phyloP scores from a whole-genome alignment of 2,329 filamentous ascomycete species.

The Seiridium cupressi region DNA sequence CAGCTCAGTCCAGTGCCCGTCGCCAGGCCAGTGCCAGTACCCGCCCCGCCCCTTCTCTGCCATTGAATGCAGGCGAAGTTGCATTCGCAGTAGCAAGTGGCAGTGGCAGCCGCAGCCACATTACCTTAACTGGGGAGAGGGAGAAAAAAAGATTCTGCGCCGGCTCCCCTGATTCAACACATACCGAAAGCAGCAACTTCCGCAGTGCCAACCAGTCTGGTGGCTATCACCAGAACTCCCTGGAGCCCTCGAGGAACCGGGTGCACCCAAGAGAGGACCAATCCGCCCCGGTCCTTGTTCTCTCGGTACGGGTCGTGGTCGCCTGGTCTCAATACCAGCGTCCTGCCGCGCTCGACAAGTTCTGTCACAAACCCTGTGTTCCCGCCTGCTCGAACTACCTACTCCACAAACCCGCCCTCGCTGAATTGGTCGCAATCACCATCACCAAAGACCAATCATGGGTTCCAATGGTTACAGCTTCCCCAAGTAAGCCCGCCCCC shows the following conservation, averaged over 20 bases:
- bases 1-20: not conserved
- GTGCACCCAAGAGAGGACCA: too few relatives aligned
- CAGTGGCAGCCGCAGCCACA: not conserved
- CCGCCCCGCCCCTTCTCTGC: not conserved
- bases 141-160: too few relatives aligned
- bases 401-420: not conserved
- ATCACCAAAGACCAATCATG: not conserved
- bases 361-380: not conserved
- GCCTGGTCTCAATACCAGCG: not conserved
- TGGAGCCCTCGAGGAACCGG: too few relatives aligned
- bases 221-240: too few relatives aligned
- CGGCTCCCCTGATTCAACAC: too few relatives aligned
- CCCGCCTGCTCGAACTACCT: not conserved
- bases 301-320: too few relatives aligned
- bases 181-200: too few relatives aligned
- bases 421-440: not conserved
- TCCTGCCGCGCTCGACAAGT: not conserved
- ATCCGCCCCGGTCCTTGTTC: too few relatives aligned
- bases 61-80: not conserved
- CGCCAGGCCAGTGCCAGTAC: not conserved
- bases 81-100: not conserved
- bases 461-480: not conserved
- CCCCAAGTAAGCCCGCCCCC: not conserved
- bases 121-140: too few relatives aligned
- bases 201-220: too few relatives aligned